Evolutionary conservation across 768 basidiomycete genomes (phyloP), one percentile per base, ranked within the genome.

Genomic region (Auriscalpium orientale): DNA sequence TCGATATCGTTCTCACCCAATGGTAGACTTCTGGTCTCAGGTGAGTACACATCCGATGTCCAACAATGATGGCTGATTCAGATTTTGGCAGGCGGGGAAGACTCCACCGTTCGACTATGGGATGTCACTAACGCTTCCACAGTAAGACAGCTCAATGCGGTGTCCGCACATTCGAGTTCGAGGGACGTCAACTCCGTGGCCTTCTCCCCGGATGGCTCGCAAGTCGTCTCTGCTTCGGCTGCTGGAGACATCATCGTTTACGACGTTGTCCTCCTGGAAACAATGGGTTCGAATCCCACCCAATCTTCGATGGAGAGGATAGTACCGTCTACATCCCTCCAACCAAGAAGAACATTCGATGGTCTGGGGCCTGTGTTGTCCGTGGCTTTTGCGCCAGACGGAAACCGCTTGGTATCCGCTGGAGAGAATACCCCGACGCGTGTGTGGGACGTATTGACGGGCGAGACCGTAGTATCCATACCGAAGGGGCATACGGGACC

Each of bases 91-190:
- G 56, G 58, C 22, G 56, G 54, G 3, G 56, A 49, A 20, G 57
- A 58, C 51, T 28, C 13, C 16, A 51, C 54, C 10, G 57, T 58
- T n/a, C 49, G 57, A n/a, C 11, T 56, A 10, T 59, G 55, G 58
- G 47, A 59, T 2, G 18, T 51, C 7, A 37, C 36, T 37, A 51
- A 28, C 4, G 28, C 28, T 28, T 28, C 28, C 28, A 28, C 28
- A 28, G 28, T 28, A 2, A 43, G 15, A 43, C 15, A 43, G 40
- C 13, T 15, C 6, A 8, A 43, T 7, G 40, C 4, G 15, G 40
- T 43, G 4, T 13, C 40, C 9, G 40, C 40, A 15, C 40, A 15
- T 51, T 38, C 13, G 50, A 55, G 18, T 66, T 79, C 21, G 72
- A 52, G 33, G 2, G 20, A 53, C 18, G 38, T 61, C 28, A 56